Percentiles rank a stretch among this genome's conserved stretches.
Conservation (phyloP, 352 stramenopile species). For the Pythium coloratum region DNA sequence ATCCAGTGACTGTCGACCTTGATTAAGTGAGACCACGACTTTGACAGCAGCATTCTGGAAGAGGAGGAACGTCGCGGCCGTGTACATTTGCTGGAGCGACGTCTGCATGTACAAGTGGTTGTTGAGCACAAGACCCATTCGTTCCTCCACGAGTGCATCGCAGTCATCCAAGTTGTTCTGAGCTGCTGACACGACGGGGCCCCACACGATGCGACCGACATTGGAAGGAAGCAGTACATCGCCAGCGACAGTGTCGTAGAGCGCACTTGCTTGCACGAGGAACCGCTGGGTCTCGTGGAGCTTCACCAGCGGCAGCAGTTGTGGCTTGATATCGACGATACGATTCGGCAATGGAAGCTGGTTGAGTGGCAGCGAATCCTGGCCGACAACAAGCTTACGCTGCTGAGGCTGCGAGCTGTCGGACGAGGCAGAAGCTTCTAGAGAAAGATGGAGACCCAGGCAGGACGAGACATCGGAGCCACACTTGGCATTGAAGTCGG, state of each 20-base stretch:
- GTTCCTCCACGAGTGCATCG: conserved; percentile 9
- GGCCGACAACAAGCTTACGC: background rate
- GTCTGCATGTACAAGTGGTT: conserved; percentile 26
- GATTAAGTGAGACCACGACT: conserved; percentile 3
- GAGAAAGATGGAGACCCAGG: background rate
- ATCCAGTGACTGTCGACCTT: conserved; percentile 2
- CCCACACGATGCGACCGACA: conserved; percentile 7
- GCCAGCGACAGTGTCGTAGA: background rate
- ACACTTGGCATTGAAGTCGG: background rate
- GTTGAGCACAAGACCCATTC: conserved; percentile 4
- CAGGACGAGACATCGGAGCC: background rate
- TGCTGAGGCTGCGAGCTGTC: background rate
- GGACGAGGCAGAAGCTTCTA: background rate
- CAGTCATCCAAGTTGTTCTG: background rate
- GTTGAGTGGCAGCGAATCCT: background rate
- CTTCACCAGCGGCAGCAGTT: background rate
- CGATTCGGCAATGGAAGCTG: background rate
- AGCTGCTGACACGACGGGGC: background rate
- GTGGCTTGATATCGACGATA: background rate
- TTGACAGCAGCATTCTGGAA: conserved; percentile 17
- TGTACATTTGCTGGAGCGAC: conserved; percentile 14
- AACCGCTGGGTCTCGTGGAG: background rate
- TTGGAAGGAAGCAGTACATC: conserved; percentile 19
- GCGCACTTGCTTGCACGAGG: background rate
- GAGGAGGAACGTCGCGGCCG: conserved; percentile 16